Base-by-base conservation (phyloP, 345 rosid genomes). In the Mallotus nudiflorus region DNA sequence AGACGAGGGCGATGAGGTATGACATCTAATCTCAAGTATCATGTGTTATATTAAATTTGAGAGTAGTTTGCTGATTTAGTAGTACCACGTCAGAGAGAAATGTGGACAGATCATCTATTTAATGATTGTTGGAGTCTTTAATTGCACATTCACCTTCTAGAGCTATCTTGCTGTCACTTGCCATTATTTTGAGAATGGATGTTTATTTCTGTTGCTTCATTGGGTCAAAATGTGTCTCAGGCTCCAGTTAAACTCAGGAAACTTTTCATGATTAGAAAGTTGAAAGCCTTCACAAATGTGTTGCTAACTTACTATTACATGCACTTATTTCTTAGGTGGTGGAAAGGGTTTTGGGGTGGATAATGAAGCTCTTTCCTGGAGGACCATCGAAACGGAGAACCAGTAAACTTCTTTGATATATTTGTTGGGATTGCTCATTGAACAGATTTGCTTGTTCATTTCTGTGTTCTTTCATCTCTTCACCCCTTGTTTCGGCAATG, bases 1-100 rank as follows among this genome's bases (percentile, higher is more conserved):
- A 22, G 99, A 92, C 76, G 99, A 96, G 82, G 99, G 99, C 50
- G 99, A 96, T 61, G 99, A 96, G 99, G 99, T 92, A 78, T 45
- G 79, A 10, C 18, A 46, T 29, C 51, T 52, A 39, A 6, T 33
- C 3, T 3, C 37, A 33, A 33, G 37, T 6, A 6, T 33, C n/a
- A 33, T 33, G 37, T 33, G 37, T 33, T 6, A 33, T n/a, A n/a
- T n/a, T n/a, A n/a, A n/a, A n/a, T n/a, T 33, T 33, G 6, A 33
- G 37, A 33, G 3, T 33, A 6, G 37, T 33, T 33, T 33, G 37
- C 6, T 2, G 37, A 2, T 33, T 33, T 33, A 3, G 4, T 33
- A 33, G 37, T 33, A 6, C 6, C 37, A 33, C 4, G 37, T 33
- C 6, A 33, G 37, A 33, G 6, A 33, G 3, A 33, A 33, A n/a